Evolutionary conservation across 2,329 filamentous ascomycete genomes (phyloP).

Genomic region (Aureobasidium sp.): DNA sequence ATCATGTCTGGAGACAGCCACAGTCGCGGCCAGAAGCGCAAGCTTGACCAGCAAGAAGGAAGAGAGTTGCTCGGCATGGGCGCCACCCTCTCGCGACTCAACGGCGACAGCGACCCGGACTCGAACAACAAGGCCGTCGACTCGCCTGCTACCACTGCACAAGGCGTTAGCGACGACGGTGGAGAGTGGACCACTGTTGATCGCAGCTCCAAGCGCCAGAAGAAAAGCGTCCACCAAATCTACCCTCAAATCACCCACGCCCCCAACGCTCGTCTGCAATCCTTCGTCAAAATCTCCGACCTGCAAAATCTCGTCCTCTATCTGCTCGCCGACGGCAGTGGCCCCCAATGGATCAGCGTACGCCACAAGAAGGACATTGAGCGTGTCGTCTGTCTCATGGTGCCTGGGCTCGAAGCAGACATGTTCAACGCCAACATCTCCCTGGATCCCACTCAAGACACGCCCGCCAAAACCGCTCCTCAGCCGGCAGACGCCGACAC

Average conservation of each 20-base stretch:
- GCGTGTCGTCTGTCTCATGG: slow-evolving; percentile 83
- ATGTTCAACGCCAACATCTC: slow-evolving; percentile 64
- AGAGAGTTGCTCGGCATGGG: slow-evolving; percentile 1
- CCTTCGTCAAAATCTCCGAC: slow-evolving; percentile 48
- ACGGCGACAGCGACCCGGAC: slow-evolving; percentile 9
- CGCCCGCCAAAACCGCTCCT: background rate
- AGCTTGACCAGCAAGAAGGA: slow-evolving; percentile 6
- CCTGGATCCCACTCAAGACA: slow-evolving; percentile 17
- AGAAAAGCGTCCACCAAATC: slow-evolving; percentile 32
- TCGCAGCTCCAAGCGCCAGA: slow-evolving; percentile 22
- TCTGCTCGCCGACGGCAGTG: slow-evolving; percentile 50
- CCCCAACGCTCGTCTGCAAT: slow-evolving; percentile 44
- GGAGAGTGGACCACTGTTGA: slow-evolving; percentile 22
- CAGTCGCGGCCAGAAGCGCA: slow-evolving; percentile 11
- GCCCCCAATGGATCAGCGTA: slow-evolving; percentile 56
- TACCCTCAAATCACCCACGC: slow-evolving; percentile 47
- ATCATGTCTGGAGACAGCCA: slow-evolving; percentile 6
- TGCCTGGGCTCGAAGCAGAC: slow-evolving; percentile 79
- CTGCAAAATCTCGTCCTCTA: slow-evolving; percentile 52
- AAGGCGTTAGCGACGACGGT: slow-evolving; percentile 3
- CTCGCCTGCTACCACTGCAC: background rate
- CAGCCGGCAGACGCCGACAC: background rate
- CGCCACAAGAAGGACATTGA: slow-evolving; percentile 46
- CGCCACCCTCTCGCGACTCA: slow-evolving; percentile 2
- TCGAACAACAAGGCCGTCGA: background rate